Evolutionary conservation across 1,284 basidiomycete genomes (phyloP).

Genomic region (Tylopilus sp.): DNA sequence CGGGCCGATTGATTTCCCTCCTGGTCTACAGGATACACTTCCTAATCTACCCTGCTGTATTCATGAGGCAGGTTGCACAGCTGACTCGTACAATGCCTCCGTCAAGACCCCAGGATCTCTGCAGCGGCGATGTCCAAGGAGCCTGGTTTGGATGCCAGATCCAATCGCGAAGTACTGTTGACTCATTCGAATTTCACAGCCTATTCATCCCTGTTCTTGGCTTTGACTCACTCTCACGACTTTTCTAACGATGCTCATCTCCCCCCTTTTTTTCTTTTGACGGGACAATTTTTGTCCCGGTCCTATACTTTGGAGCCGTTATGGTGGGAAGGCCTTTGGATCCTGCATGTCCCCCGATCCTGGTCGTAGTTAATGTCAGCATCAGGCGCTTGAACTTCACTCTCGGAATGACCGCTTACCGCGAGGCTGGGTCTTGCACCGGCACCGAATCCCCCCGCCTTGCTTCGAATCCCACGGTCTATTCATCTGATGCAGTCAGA

Average conservation of each 20-base stretch:
- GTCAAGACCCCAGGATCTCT: background rate
- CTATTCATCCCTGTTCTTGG: background rate
- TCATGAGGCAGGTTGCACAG: no score
- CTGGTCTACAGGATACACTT: background rate
- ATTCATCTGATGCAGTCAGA: no score
- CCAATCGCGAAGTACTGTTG: background rate
- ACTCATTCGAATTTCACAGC: background rate
- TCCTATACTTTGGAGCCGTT: background rate
- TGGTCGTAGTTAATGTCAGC: background rate
- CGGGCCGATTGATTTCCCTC: conserved; percentile 15
- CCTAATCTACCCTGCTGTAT: no score
- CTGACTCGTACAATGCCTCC: background rate
- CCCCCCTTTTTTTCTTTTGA: background rate
- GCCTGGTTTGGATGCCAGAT: background rate
- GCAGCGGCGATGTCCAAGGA: no score
- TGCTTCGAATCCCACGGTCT: no score
- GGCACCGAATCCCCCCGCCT: no score
- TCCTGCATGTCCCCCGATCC: background rate
- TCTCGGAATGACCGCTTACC: no score
- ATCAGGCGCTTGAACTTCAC: background rate
- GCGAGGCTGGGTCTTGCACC: no score
- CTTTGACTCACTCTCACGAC: background rate
- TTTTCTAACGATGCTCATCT: background rate
- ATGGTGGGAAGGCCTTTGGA: background rate
- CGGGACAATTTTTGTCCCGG: background rate